phyloP scores from a whole-genome alignment of 495 filamentous ascomycete species.

The Hamigera avellanea region DNA sequence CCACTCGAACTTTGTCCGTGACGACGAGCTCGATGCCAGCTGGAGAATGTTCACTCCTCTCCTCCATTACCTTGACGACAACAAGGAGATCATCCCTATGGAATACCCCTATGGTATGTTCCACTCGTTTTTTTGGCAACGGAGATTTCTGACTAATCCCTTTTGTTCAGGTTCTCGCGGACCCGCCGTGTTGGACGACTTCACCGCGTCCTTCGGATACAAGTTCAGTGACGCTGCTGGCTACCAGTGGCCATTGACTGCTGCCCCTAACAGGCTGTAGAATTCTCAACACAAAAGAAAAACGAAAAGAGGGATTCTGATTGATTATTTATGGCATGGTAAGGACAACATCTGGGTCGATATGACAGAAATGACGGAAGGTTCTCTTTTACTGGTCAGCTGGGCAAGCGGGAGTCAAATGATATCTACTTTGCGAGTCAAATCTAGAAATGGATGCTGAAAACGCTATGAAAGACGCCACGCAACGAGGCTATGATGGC shows the following conservation, averaged over 20 bases:
- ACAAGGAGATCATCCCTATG: slow-evolving; percentile 99
- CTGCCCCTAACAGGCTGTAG: slow-evolving; percentile 61
- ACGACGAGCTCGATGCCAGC: slow-evolving; percentile 95
- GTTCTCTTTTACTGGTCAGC: slow-evolving; percentile 9
- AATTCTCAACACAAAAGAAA: slow-evolving; percentile 1
- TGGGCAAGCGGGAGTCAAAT: slow-evolving; percentile 8
- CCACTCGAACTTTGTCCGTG: slow-evolving; percentile 99
- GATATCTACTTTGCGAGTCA: slow-evolving; percentile 3
- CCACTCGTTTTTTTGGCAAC: background rate
- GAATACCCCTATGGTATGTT: slow-evolving; percentile 96
- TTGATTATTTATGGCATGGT: slow-evolving; percentile 2
- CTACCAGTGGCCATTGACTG: slow-evolving; percentile 83
- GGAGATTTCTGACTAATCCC: slow-evolving; percentile 4
- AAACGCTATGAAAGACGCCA: slow-evolving; percentile 8
- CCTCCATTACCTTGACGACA: slow-evolving; percentile 94
- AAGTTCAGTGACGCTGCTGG: slow-evolving; percentile 96
- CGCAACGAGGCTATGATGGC: background rate
- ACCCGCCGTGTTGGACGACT: slow-evolving; percentile 93
- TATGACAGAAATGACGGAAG: slow-evolving; percentile 7
- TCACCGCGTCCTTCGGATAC: slow-evolving; percentile 95
- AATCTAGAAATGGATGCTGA: slow-evolving; percentile 6
- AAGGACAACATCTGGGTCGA: slow-evolving; percentile 7
- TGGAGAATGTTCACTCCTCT: slow-evolving; percentile 99
- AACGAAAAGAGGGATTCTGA: background rate
- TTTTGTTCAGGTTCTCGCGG: slow-evolving; percentile 70